Evolutionary conservation across 2,329 filamentous ascomycete species (phyloP).

Genomic region (Cryphonectria carpinicola): DNA sequence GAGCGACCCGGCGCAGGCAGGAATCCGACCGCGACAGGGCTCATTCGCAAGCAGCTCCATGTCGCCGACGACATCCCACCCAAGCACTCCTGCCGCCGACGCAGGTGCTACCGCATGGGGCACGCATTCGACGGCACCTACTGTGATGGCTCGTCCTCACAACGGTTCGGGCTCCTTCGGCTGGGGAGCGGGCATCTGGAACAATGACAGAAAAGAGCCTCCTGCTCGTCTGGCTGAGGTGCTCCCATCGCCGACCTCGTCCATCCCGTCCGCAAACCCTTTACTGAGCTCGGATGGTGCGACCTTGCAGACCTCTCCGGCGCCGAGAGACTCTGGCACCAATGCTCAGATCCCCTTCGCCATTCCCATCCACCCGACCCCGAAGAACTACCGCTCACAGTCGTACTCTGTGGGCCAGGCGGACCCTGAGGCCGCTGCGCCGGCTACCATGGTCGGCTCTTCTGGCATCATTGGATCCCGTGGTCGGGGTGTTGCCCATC

Average conservation of each 20-base stretch:
- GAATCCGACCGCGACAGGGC: constrained; percentile 69
- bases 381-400: constrained; percentile 92
- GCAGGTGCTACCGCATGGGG: constrained; percentile 57
- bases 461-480: constrained; percentile 56
- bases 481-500: constrained; percentile 58
- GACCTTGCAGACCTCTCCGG: constrained; percentile 54
- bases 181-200: constrained; percentile 86
- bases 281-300: constrained; percentile 55
- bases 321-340: constrained; percentile 55
- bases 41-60: constrained; percentile 79
- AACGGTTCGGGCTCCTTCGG: constrained; percentile 58
- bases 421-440: constrained; percentile 64
- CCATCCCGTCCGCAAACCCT: constrained; percentile 48
- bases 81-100: constrained; percentile 77
- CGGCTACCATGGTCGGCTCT: constrained; percentile 47
- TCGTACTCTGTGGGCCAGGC: constrained; percentile 95
- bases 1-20: constrained; percentile 73
- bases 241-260: constrained; percentile 74
- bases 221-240: constrained; percentile 76
- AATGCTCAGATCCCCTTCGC: constrained; percentile 79
- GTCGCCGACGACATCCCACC: constrained; percentile 79
- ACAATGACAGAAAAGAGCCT: constrained; percentile 75
- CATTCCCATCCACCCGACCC: constrained; percentile 85
- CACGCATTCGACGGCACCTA: constrained; percentile 53
- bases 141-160: constrained; percentile 52